phyloP scores from a whole-genome alignment of 2,329 filamentous ascomycete genomes.

The Alternaria consortialis region DNA sequence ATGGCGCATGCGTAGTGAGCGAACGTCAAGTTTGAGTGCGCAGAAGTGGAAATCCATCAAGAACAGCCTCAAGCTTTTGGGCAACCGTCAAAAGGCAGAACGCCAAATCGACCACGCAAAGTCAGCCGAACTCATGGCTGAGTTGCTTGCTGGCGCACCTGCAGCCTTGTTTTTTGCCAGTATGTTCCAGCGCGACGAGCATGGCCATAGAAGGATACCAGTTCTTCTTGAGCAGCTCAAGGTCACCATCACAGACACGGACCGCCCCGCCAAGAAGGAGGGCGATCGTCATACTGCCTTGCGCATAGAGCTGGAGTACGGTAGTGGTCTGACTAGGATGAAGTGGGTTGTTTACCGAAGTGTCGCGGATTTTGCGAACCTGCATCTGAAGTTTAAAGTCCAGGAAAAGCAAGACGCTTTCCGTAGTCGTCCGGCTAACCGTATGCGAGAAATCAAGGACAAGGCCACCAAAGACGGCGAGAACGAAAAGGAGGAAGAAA shows the following conservation, averaged over 20 bases:
- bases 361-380: conserved; percentile 86
- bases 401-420: conserved; percentile 85
- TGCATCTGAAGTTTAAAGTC: conserved; percentile 93
- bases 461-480: conserved; percentile 31
- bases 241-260: conserved; percentile 82
- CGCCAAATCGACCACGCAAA: conserved; percentile 89
- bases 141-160: conserved; percentile 89
- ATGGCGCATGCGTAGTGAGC: conserved; percentile 56
- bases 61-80: conserved; percentile 80
- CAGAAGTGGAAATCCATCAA: conserved; percentile 95
- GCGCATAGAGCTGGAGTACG: conserved; percentile 93
- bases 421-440: conserved; percentile 63
- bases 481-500: conserved; percentile 54
- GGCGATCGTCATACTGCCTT: conserved; percentile 81
- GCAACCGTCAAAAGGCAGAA: conserved; percentile 82
- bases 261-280: conserved; percentile 50
- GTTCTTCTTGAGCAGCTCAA: conserved; percentile 95
- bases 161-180: conserved; percentile 94
- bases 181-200: conserved; percentile 97
- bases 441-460: conserved; percentile 25
- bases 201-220: conserved; percentile 92
- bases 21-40: conserved; percentile 62
- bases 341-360: conserved; percentile 92
- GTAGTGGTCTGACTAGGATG: conserved; percentile 94
- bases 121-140: conserved; percentile 94